A percentile compares a stretch with the other conserved stretches of the same genome.
phyloP scores from a whole-genome alignment of 495 filamentous ascomycete genomes.

The Podospora anserina region DNA sequence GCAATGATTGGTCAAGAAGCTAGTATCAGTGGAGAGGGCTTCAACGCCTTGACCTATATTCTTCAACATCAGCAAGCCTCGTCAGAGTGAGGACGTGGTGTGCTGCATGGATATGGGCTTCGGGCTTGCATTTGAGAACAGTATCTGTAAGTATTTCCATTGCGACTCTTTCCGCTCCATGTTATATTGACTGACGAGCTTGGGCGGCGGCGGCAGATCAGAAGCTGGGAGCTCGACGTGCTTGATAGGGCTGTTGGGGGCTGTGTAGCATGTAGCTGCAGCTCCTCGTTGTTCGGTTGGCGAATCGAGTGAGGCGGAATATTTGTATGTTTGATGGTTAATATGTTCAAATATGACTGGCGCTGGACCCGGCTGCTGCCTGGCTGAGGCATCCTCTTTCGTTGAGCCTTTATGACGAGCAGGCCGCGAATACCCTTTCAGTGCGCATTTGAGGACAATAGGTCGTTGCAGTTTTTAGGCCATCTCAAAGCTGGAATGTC shows the following conservation, averaged over 20 bases:
- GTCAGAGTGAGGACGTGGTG: background rate
- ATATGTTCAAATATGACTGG: background rate
- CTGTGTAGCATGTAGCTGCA: background rate
- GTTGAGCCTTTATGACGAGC: background rate
- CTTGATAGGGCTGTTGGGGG: background rate
- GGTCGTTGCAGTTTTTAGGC: background rate
- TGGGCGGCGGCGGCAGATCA: background rate
- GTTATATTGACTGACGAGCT: background rate
- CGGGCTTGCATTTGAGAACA: background rate
- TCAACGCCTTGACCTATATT: background rate
- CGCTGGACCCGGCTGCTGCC: background rate
- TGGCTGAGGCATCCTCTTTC: background rate
- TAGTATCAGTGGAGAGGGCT: background rate
- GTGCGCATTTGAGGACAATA: background rate
- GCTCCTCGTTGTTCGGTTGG: background rate
- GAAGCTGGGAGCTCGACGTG: background rate
- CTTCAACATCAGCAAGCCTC: background rate
- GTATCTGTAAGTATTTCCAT: background rate
- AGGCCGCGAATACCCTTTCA: background rate
- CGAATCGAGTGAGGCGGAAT: background rate
- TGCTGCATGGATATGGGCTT: background rate
- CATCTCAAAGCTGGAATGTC: background rate
- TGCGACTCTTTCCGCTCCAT: background rate
- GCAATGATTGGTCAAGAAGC: background rate
- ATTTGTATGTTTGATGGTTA: background rate